Evolutionary conservation across 352 stramenopile genomes (phyloP), one percentile per base, ranked within the genome.

Genomic region (Globisporangium polare): DNA sequence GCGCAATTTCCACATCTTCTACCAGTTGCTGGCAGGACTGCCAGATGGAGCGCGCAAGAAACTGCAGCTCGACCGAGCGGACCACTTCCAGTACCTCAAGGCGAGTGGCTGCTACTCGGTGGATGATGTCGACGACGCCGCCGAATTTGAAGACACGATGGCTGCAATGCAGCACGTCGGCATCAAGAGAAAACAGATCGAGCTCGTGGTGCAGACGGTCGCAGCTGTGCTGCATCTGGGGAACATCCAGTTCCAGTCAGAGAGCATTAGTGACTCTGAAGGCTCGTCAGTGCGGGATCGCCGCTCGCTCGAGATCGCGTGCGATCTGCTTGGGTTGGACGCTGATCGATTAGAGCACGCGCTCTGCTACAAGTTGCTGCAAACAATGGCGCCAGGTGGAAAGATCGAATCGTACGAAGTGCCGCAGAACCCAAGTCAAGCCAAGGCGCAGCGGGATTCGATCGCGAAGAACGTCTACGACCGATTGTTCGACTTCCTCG

Each of bases 381-480:
- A 96, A 54, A 95, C 87, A 2, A 95, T 95, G 87, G 87, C 87
- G 0, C 85, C 85, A 20, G 87, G 86, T 27, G 81, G 84, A 26
- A 88, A 85, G 56, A 76, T 95, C 51, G 87, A 95, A 59, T 90
- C 78, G 56, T 95, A 94, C 59, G 81, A 95, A 65, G 86, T 95
- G 55, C 86, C 86, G 15, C 86, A 95, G 62, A 95, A 95, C 63
- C 67, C 72, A 9, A 92, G 68, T 37, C 93, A 98, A 67, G 96
- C 97, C 0, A 71, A 75, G 7, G 90, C 97, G 53, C 95, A 96
- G 63, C 83, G 96, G 6, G 96, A 99, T 72, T 97, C 96, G 3
- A 92, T 99, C 41, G 95, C 96, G 7, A 99, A 99, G 80, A 82
- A 96, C 45, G 79, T 98, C 12, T 99, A 99, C 71, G 96, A 96